Conservation (phyloP, 75 land plant genomes). For the Chamaecyparis obtusa region DNA sequence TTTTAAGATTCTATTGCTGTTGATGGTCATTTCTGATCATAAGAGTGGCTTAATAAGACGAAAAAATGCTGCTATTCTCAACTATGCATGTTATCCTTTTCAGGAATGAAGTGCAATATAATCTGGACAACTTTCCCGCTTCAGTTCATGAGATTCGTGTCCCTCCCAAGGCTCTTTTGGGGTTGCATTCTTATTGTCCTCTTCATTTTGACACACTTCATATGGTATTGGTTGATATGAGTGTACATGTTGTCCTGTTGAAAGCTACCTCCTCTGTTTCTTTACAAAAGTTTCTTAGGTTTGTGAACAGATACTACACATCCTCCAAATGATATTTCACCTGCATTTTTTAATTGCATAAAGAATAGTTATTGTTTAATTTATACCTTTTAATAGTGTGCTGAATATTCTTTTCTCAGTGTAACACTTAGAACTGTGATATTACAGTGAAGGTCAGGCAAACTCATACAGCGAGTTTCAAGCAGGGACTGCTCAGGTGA, state of each 20-base stretch:
- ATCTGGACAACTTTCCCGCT: slow-evolving; percentile 41
- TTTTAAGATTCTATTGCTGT: neutral
- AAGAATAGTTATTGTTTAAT: neutral
- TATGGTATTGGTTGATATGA: slow-evolving; percentile 70
- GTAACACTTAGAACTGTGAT: neutral
- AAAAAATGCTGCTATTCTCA: neutral
- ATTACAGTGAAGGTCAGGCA: slow-evolving; percentile 13
- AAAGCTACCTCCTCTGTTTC: slow-evolving; percentile 31
- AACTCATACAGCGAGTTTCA: slow-evolving; percentile 3
- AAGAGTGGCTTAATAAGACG: neutral
- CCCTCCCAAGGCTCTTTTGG: slow-evolving; percentile 69
- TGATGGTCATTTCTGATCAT: neutral
- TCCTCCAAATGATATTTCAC: neutral
- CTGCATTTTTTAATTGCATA: neutral
- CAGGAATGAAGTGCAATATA: slow-evolving; percentile 45
- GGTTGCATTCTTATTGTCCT: slow-evolving; percentile 80
- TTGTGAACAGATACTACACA: slow-evolving; percentile 20
- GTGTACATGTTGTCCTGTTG: slow-evolving; percentile 49
- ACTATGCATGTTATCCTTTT: neutral
- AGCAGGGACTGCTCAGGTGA: neutral
- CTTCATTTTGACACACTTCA: slow-evolving; percentile 80
- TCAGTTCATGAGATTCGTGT: slow-evolving; percentile 75
- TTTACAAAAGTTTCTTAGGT: slow-evolving; percentile 46
- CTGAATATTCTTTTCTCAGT: neutral
- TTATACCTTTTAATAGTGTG: neutral